Evolutionary conservation across 495 filamentous ascomycete species (phyloP).

Genomic region (Penicillium bovifimosum): DNA sequence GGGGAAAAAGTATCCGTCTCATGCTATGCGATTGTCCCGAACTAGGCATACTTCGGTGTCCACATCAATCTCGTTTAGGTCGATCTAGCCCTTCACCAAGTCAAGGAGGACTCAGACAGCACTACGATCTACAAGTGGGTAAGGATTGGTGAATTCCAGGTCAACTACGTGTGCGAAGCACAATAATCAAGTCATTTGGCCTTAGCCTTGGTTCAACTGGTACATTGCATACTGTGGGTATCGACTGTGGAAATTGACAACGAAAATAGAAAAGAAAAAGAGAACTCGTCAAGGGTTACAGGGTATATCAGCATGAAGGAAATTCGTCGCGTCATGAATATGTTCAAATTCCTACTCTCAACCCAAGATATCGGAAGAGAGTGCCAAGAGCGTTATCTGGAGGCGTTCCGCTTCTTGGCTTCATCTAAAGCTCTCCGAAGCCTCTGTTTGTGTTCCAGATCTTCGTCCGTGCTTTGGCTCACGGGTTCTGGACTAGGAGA

Average conservation of each 20-base stretch:
- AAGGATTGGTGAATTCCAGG: background rate
- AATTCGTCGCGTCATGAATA: constrained; percentile 22
- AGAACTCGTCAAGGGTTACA: background rate
- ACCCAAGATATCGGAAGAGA: background rate
- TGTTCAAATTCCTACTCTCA: background rate
- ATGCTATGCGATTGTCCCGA: background rate
- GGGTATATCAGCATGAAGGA: constrained; percentile 11
- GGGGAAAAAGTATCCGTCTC: constrained; percentile 17
- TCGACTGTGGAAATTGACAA: background rate
- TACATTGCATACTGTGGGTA: constrained; percentile 9
- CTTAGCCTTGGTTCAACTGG: constrained; percentile 9
- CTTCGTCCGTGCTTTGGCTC: constrained; percentile 13
- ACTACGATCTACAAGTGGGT: background rate
- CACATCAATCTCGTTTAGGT: background rate
- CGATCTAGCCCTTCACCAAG: background rate
- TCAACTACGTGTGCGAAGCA: background rate
- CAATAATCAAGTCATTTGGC: background rate
- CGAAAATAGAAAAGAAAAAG: background rate
- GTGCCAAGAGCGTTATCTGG: constrained; percentile 19
- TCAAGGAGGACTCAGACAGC: background rate
- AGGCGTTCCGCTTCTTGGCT: constrained; percentile 47
- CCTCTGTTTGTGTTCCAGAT: constrained; percentile 41
- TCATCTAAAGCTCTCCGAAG: constrained; percentile 44
- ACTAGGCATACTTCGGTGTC: background rate
- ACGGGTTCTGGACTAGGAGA: constrained; percentile 5